Conservation (phyloP, 2,329 filamentous ascomycete genomes). For the Aspergillus neotritici region DNA sequence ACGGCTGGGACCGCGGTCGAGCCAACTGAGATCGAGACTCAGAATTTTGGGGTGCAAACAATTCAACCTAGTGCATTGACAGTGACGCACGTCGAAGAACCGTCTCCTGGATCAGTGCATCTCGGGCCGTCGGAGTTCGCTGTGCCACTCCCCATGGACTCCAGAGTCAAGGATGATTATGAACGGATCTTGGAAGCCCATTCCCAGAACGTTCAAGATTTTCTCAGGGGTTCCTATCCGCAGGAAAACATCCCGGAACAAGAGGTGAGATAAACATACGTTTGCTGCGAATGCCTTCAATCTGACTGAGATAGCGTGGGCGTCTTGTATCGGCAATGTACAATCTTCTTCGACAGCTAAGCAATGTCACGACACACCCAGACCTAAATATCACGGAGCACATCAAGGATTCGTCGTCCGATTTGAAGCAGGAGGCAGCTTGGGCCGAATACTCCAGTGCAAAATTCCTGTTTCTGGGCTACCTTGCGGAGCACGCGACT, state of each 20-base stretch:
- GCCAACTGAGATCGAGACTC: slow-evolving; percentile 21
- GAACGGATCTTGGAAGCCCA: slow-evolving; percentile 29
- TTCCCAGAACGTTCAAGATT: slow-evolving; percentile 25
- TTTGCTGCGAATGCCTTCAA: neutral
- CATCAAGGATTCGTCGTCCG: slow-evolving; percentile 28
- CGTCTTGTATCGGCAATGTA: slow-evolving; percentile 27
- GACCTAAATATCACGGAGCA: slow-evolving; percentile 40
- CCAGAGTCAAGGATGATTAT: slow-evolving; percentile 40
- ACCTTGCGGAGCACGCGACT: slow-evolving; percentile 34
- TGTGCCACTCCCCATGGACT: slow-evolving; percentile 40
- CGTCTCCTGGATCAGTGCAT: slow-evolving; percentile 27
- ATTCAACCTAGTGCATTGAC: slow-evolving; percentile 36
- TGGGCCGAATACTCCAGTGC: slow-evolving; percentile 46
- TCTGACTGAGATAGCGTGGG: slow-evolving; percentile 22
- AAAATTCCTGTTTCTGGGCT: slow-evolving; percentile 43
- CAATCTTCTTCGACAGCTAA: slow-evolving; percentile 32
- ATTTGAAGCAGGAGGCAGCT: slow-evolving; percentile 35
- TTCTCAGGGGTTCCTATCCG: slow-evolving; percentile 20
- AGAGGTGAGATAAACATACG: slow-evolving; percentile 22
- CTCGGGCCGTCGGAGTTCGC: slow-evolving; percentile 39
- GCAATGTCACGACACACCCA: slow-evolving; percentile 41
- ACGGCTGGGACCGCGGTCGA: slow-evolving; percentile 24
- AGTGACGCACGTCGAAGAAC: slow-evolving; percentile 21
- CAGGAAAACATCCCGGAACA: slow-evolving; percentile 7
- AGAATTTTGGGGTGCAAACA: slow-evolving; percentile 24